phyloP scores from a whole-genome alignment of 129 eudicot genomes.

The Ambrosia trifida region DNA sequence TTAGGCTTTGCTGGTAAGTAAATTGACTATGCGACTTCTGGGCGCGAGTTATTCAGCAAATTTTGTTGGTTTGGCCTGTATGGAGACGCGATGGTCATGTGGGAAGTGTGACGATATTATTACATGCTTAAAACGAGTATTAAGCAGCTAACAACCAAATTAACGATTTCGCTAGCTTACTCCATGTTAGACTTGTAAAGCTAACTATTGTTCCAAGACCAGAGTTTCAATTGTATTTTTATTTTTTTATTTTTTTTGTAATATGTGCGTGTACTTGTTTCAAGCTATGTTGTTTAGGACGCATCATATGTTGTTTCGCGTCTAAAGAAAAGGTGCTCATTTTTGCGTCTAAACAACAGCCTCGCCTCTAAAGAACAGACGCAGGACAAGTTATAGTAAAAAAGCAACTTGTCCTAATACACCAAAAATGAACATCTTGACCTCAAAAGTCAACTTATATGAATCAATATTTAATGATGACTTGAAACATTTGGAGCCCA shows the following conservation, averaged over 20 bases:
- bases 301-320: no score
- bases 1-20: neutral
- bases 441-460: no score
- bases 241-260: constrained; percentile 21
- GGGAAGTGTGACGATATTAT: constrained; percentile 19
- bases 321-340: no score
- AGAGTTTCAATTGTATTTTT: constrained; percentile 32
- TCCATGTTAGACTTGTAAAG: constrained; percentile 36
- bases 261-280: constrained; percentile 29
- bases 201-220: constrained; percentile 36
- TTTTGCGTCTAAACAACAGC: no score
- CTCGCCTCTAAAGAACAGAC: no score
- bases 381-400: no score
- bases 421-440: no score
- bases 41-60: neutral
- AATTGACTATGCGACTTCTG: constrained; percentile 19
- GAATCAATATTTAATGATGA: no score
- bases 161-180: constrained; percentile 32
- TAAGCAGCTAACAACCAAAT: constrained; percentile 29
- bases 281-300: no score
- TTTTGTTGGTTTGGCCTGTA: constrained; percentile 12
- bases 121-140: constrained; percentile 27
- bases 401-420: no score
- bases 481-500: no score
- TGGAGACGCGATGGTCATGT: neutral